These are phyloP conservation scores for Penicillium cinerascens DNA, from an alignment of 495 filamentous ascomycete species.

Conservation along the genomic window DNA sequence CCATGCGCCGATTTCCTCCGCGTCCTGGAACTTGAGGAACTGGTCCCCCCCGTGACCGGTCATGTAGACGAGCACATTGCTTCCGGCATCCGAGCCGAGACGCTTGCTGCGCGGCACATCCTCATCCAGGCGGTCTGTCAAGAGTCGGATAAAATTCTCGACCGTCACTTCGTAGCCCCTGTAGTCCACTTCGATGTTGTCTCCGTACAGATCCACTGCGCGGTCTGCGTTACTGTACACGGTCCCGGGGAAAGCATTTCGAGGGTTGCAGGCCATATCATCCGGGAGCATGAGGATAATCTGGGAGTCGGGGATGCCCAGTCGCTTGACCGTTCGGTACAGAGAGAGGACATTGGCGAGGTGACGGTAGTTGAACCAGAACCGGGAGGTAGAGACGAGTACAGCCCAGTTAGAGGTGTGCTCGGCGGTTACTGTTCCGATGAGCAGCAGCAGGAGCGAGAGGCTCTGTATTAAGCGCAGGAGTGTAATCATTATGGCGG, in stretches of 20 bases:
- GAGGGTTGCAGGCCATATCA: slow-evolving; percentile 99
- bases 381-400: slow-evolving; percentile 94
- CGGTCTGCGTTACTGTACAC: slow-evolving; percentile 98
- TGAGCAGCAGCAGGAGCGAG: slow-evolving; percentile 39
- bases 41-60: slow-evolving; percentile 98
- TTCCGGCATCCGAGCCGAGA: slow-evolving; percentile 85
- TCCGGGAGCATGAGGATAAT: slow-evolving; percentile 99
- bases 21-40: slow-evolving; percentile 97
- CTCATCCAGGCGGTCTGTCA: slow-evolving; percentile 89
- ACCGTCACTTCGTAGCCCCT: slow-evolving; percentile 97
- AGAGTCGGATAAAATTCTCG: slow-evolving; percentile 93
- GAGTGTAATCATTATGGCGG: slow-evolving; percentile 25
- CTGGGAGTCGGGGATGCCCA: slow-evolving; percentile 96
- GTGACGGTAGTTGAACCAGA: slow-evolving; percentile 99
- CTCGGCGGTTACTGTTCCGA: slow-evolving; percentile 54
- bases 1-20: slow-evolving; percentile 94
- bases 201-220: slow-evolving; percentile 91
- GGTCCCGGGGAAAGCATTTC: slow-evolving; percentile 94
- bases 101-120: slow-evolving; percentile 93
- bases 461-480: slow-evolving; percentile 33
- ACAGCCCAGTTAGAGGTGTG: slow-evolving; percentile 99
- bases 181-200: slow-evolving; percentile 99
- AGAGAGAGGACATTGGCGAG: slow-evolving; percentile 96
- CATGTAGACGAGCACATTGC: slow-evolving; percentile 98
- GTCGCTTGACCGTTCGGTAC: slow-evolving; percentile 96